Evolutionary conservation across 768 basidiomycete species (phyloP).

Genomic region (Hortiboletus campestris): DNA sequence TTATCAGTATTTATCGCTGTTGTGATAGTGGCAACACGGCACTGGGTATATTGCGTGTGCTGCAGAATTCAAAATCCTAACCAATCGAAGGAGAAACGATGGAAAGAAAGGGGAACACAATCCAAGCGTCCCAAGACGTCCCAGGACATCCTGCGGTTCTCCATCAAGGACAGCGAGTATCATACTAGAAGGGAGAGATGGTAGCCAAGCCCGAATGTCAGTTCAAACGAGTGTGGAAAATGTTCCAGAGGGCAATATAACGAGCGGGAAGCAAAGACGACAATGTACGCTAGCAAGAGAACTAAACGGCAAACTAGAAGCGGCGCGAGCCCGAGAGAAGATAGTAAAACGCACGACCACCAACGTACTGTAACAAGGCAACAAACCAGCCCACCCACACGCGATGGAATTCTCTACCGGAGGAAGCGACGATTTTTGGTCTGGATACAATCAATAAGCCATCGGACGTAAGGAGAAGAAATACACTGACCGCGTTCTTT

Average conservation of each 20-base stretch:
- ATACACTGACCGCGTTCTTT: slow-evolving; percentile 71
- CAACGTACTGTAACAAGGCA: slow-evolving; percentile 31
- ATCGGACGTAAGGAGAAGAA: neutral
- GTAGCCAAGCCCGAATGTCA: slow-evolving; percentile 52
- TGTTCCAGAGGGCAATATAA: slow-evolving; percentile 42
- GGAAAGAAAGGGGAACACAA: slow-evolving; percentile 8
- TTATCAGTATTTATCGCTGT: slow-evolving; percentile 33
- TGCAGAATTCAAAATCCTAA: slow-evolving; percentile 17
- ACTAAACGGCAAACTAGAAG: slow-evolving; percentile 38
- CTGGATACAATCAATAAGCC: slow-evolving; percentile 18
- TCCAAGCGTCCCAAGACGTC: slow-evolving; percentile 27
- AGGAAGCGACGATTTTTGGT: slow-evolving; percentile 39
- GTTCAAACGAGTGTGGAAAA: slow-evolving; percentile 56
- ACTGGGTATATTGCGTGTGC: slow-evolving; percentile 33
- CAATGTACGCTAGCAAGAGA: slow-evolving; percentile 44
- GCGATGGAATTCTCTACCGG: slow-evolving; percentile 23
- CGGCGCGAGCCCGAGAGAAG: slow-evolving; percentile 31
- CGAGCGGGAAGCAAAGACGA: slow-evolving; percentile 32
- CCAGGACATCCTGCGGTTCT: slow-evolving; percentile 23
- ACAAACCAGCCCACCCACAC: slow-evolving; percentile 17
- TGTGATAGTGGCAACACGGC: slow-evolving; percentile 34
- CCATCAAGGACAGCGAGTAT: slow-evolving; percentile 40
- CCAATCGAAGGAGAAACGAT: slow-evolving; percentile 5
- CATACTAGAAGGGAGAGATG: slow-evolving; percentile 49
- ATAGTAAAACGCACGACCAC: slow-evolving; percentile 26